Evolutionary conservation across 176 grass and related monocot species (phyloP), one percentile per base, ranked within the genome.

Genomic region (Oryza brachyantha): DNA sequence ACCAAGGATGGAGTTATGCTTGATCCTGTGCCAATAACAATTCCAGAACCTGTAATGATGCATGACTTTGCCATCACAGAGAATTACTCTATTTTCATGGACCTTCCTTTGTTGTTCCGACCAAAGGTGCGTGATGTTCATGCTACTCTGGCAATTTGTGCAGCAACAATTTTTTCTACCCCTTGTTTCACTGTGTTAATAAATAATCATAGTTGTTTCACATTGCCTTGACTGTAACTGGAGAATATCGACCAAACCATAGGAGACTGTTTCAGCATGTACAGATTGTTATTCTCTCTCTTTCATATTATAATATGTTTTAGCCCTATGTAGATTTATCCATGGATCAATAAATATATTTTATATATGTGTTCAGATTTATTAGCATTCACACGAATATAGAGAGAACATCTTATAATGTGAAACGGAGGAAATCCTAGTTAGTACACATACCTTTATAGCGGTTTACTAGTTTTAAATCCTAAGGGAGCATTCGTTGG

Each of bases 51-150:
- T 82, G 85, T 97, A 77, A 97, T 97, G 94, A 97, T 97, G 94
- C 94, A 97, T 83, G 94, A 97, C 77, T 97, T 97, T 90, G 94
- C 91, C 29, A 97, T 97, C 79, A 94, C 94, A 37, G 91, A 97
- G 70, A 92, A 97, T 64, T 97, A 94, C 74, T 84, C 91, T 27
- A 92, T 97, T 80, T 97, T 97, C 69, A 97, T 97, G 94, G 94
- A 97, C 70, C 87, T 97, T 29, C 94, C 94, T 82, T 82, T 97
- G 80, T 86, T 90, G 67, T 92, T 97, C 70, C 77, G 55, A 65
- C 94, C 94, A 62, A 97, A 97, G 94, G 94, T 97, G 76, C 0
- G 61, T 25, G 39, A 58, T 67, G 29, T n/a, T 55, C 61, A 5
- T 68, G 10, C 37, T 19, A 14, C 62, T 64, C 6, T 46, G 39